Conservation (phyloP, 306 rosid genomes). For the Cucumis cinereus region DNA sequence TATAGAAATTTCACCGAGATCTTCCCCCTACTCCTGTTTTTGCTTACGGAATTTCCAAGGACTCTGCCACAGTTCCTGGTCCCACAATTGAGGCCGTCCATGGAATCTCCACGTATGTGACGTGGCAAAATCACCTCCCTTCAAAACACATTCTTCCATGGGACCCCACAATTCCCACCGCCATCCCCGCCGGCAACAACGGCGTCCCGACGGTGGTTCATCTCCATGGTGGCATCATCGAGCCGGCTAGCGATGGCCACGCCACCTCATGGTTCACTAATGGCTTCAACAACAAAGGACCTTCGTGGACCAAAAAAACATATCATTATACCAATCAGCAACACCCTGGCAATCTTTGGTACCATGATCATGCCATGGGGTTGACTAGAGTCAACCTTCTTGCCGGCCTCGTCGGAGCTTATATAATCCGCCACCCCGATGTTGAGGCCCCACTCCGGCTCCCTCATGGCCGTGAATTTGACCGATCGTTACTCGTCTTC, state of each 20-base stretch:
- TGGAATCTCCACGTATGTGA: slow-evolving; percentile 37
- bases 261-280: slow-evolving; percentile 58
- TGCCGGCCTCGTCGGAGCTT: slow-evolving; percentile 38
- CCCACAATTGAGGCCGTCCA: slow-evolving; percentile 63
- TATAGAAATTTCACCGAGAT: slow-evolving; percentile 83
- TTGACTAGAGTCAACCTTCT: slow-evolving; percentile 15
- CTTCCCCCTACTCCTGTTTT: slow-evolving; percentile 52
- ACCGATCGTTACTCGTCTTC: slow-evolving; percentile 39
- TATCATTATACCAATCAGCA: slow-evolving; percentile 50
- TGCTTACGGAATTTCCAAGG: slow-evolving; percentile 38
- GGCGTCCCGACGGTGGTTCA: slow-evolving; percentile 79
- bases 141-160: slow-evolving; percentile 63
- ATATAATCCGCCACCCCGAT: slow-evolving; percentile 35
- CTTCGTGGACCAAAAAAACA: slow-evolving; percentile 31
- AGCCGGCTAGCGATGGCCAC: slow-evolving; percentile 53
- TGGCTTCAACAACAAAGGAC: slow-evolving; percentile 16
- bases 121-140: slow-evolving; percentile 67
- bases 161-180: slow-evolving; percentile 67
- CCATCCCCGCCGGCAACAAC: slow-evolving; percentile 12
- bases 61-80: slow-evolving; percentile 57
- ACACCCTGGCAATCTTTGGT: slow-evolving; percentile 76
- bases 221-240: slow-evolving; percentile 65
- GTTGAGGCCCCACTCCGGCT: slow-evolving; percentile 36
- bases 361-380: slow-evolving; percentile 83
- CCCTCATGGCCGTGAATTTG: slow-evolving; percentile 30